These are phyloP conservation scores for Euphorbia celastroides DNA, from an alignment of 441 rosid species.

Conservation along the genomic window DNA sequence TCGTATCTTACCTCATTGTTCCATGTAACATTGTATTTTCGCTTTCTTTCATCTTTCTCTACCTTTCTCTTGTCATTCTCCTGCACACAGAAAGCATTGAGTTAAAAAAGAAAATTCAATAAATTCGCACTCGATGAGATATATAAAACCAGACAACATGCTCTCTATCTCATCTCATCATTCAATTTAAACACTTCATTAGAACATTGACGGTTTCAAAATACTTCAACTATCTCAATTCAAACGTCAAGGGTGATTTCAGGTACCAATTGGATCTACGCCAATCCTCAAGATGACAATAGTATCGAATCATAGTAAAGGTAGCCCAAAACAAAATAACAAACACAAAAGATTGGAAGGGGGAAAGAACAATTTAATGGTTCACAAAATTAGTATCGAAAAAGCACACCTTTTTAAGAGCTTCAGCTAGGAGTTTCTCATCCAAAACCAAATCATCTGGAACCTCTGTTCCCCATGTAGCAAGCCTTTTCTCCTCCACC, in stretches of 20 bases:
- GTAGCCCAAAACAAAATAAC: too few species aligned
- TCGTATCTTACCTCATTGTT: conserved; percentile 15
- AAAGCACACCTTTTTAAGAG: conserved; percentile 77
- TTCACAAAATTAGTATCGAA: too few species aligned
- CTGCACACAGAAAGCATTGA: too few species aligned
- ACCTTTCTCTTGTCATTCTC: conserved; percentile 65
- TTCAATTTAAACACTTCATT: neutral
- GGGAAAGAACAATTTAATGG: too few species aligned
- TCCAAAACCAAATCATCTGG: conserved; percentile 69
- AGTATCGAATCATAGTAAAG: too few species aligned
- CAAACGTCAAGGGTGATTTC: neutral
- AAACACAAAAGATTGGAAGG: too few species aligned
- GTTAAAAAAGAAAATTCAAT: too few species aligned
- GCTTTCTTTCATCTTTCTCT: conserved; percentile 85
- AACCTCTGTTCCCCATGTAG: conserved; percentile 74
- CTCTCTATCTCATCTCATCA: too few species aligned
- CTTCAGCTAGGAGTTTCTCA: conserved; percentile 56
- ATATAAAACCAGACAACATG: too few species aligned
- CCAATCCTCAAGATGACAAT: too few species aligned
- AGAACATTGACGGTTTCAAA: neutral
- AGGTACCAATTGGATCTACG: neutral
- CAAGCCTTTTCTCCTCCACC: conserved; percentile 56
- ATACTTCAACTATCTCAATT: neutral
- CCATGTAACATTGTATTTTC: conserved; percentile 82
- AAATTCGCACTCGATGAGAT: too few species aligned